Base-by-base conservation (phyloP, 148 eudicot genomes). In the Cornus controversa region DNA sequence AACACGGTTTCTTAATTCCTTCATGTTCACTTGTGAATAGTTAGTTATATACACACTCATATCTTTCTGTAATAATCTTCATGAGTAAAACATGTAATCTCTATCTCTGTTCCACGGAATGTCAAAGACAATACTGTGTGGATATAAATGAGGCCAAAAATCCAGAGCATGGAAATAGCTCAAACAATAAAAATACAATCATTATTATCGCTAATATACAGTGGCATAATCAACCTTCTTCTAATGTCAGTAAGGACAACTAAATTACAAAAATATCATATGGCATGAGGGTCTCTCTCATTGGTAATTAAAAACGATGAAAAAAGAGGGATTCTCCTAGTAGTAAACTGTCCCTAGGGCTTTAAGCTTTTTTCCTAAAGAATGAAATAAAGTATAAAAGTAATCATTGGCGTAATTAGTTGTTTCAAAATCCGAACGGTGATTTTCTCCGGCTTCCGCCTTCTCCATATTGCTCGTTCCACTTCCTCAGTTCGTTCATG, bases 381-480 rank as follows among this genome's bases (percentile, higher is more conserved):
- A 64, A 64, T 50, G 57, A 50, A 60, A 54, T 10, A 8, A 75
- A 63, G 20, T 31, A 15, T 29, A 15, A 2, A 65, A 25, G 24
- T 65, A 26, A 42, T 64, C 22, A n/a, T 29, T 6, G 1, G 25
- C 37, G 15, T 5, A 1, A n/a, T 20, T 66, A 67, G 69, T 27
- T 76, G 69, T 27, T 78, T 89, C 85, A 87, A 77, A 96, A 96
- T 45, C 99, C 99, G 45, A 96, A 96, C 8, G 98, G 95, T 4
- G 99, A 92, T 80, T 84, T 92, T 77, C 77, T 89, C 79, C 99
- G 80, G 82, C 94, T 93, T 89, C 99, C 99, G 28, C 99, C 99
- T 86, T 93, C 98, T 64, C 99, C 99, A 37, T 93, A 96, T 73
- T 93, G 95, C 9, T 96, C 98, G 68, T 96, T 96, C 99, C 99